Percentiles rank a stretch among this genome's conserved stretches.
These are phyloP conservation scores for Sugiyamaella pinicola DNA, from an alignment of 1,139 yeast species.

Conservation along the genomic window DNA sequence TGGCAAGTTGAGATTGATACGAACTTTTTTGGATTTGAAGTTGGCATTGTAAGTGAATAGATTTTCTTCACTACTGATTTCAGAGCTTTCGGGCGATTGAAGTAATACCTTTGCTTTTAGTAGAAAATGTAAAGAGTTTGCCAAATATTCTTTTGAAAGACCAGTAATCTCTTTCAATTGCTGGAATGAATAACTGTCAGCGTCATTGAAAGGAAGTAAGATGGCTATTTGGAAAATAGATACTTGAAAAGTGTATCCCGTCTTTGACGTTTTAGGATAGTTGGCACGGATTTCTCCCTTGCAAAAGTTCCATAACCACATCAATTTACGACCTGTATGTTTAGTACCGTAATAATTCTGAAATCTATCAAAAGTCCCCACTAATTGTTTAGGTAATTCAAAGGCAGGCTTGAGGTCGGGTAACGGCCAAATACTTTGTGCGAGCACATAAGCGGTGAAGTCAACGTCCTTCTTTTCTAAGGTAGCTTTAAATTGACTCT, in stretches of 20 bases:
- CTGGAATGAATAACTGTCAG: conserved; percentile 58
- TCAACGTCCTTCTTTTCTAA: conserved; percentile 46
- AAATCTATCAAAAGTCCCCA: conserved; percentile 65
- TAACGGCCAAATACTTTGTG: conserved; percentile 91
- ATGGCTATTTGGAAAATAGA: conserved; percentile 88
- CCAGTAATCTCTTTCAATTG: conserved; percentile 71
- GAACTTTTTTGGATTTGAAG: conserved; percentile 80
- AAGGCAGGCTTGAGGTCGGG: conserved; percentile 53
- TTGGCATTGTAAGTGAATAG: conserved; percentile 73
- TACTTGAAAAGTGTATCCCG: conserved; percentile 81
- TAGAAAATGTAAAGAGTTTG: conserved; percentile 75
- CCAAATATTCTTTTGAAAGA: conserved; percentile 64
- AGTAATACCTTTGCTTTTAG: conserved; percentile 74
- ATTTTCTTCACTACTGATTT: conserved; percentile 50
- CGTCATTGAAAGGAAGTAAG: conserved; percentile 73
- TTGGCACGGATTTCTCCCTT: conserved; percentile 93
- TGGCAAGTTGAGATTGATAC: conserved; percentile 82
- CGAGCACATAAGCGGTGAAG: conserved; percentile 76
- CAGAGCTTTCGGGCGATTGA: conserved; percentile 52
- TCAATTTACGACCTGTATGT: conserved; percentile 85
- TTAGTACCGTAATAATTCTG: conserved; percentile 68
- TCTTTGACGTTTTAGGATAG: conserved; percentile 68
- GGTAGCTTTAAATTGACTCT: conserved; percentile 56
- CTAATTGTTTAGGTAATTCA: conserved; percentile 63
- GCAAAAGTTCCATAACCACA: conserved; percentile 96